Conservation (phyloP, 225 moss, liverwort and hornwort species). For the Rhytidiadelphus loreus region DNA sequence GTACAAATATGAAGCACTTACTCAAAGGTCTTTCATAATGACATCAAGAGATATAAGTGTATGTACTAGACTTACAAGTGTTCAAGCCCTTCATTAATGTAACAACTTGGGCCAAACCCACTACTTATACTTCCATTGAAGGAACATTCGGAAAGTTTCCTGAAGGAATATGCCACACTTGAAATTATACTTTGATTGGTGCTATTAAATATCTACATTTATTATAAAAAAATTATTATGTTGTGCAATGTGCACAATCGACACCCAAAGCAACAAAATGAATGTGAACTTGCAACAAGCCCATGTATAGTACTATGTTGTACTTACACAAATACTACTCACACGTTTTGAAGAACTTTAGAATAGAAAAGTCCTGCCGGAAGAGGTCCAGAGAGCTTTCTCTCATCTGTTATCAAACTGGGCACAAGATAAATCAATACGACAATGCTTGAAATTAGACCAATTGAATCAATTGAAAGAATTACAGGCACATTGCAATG, state of each 20-base stretch:
- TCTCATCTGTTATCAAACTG: fast-evolving
- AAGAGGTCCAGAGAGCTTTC: too few relatives aligned
- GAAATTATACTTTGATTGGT: not conserved
- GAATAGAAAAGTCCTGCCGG: not conserved
- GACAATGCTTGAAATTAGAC: too few relatives aligned
- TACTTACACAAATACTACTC: not conserved
- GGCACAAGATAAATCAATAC: too few relatives aligned
- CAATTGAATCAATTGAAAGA: too few relatives aligned
- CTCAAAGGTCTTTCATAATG: not conserved
- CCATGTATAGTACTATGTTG: too few relatives aligned
- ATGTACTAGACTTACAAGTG: not conserved
- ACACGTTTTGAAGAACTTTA: not conserved
- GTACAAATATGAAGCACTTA: not conserved
- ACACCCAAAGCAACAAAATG: not conserved
- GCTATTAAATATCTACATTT: not conserved
- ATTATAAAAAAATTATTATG: not conserved
- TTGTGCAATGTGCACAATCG: too few relatives aligned
- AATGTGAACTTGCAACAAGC: not conserved
- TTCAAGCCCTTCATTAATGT: fast-evolving
- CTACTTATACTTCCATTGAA: not conserved
- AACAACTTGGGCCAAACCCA: not conserved
- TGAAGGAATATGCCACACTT: not conserved
- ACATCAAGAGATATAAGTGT: not conserved
- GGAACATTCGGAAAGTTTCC: not conserved
- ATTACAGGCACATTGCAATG: too few relatives aligned